These are phyloP conservation scores for Puccinia novopanici DNA, from an alignment of 1,284 basidiomycete species.

Conservation along the genomic window DNA sequence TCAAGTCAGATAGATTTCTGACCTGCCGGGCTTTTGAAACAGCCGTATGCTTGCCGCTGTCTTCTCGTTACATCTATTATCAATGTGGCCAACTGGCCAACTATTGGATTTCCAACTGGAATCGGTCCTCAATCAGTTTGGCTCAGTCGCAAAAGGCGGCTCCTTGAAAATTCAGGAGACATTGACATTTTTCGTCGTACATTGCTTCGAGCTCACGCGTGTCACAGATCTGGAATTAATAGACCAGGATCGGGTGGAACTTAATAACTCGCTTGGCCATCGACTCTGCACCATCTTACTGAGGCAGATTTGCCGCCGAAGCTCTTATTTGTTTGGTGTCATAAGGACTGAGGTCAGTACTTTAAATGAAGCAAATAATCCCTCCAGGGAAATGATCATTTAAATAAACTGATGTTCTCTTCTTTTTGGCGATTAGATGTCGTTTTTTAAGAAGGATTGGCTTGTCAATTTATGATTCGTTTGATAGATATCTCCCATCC, in stretches of 20 bases:
- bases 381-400: not conserved
- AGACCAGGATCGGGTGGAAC: constrained; percentile 24
- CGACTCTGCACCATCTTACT: constrained; percentile 43
- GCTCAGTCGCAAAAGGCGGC: constrained; percentile 11
- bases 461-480: constrained; percentile 19
- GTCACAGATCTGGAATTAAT: constrained; percentile 18
- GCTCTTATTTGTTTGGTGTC: constrained; percentile 40
- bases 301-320: constrained; percentile 45
- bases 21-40: not conserved
- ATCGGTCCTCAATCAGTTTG: constrained; percentile 33
- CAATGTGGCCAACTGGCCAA: not conserved
- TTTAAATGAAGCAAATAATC: not conserved
- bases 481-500: constrained; percentile 28
- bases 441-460: constrained; percentile 32
- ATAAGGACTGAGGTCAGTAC: constrained; percentile 44
- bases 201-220: constrained; percentile 45
- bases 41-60: constrained; percentile 36
- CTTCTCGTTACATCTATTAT: constrained; percentile 11
- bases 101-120: constrained; percentile 15
- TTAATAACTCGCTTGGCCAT: constrained; percentile 25
- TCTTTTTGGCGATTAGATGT: constrained; percentile 20
- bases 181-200: constrained; percentile 31
- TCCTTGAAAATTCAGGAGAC: constrained; percentile 41
- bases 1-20: not conserved
- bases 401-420: constrained; percentile 11